Base-by-base conservation (phyloP, 805 yeast species). In the Myxozyma udenii region DNA sequence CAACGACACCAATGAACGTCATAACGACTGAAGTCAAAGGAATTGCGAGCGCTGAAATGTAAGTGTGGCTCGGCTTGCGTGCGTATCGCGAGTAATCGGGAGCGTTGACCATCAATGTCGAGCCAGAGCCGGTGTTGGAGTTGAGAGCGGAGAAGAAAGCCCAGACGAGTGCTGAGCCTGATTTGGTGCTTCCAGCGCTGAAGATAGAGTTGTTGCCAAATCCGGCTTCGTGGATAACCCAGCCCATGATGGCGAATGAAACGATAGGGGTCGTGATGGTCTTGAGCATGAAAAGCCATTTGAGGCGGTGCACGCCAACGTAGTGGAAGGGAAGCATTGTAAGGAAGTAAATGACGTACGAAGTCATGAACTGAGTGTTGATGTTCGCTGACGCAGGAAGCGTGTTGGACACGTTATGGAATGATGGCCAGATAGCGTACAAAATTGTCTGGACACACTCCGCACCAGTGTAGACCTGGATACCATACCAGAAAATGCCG, bases 401-500 rank as follows among this genome's bases (percentile, higher is more conserved):
- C 3, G 33, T 80, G 66, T 88, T 78, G 24, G 51, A 61, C 50
- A 66, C 63, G 33, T 68, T 55, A 4, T 61, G 62, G 37, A 68
- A 67, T 12, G 63, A 62, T 22, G 78, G 88, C 72, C 86, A 89
- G 37, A 89, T 81, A 1, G 95, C 74, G 56, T 78, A 73, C 51
- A 89, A 71, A 91, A 88, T 86, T 16, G 70, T 65, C 81, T 78
- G 79, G 18, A 89, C 80, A 71, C 95, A 85, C 58, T 87, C 79
- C 23, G 91, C 95, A 46, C 95, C 93, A 51, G 89, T 77, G 75
- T 88, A 84, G 23, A 85, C 77, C 66, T 89, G 96, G 24, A 87
- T 93, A 22, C 93, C 82, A 64, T 84, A 87, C 96, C 96, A 89
- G 46, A 89, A 81, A 61, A 82, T 77, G 28, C 88, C 85, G 87